A percentile compares a stretch with the other conserved stretches of the same genome.
Conservation (phyloP, 78 protist genomes). For the Dictyostelium discoideum region dicty_2.7 NC_007089.4:997001-997500, state of each 20-base stretch:
- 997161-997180: slow-evolving; percentile 77
- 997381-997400: slow-evolving; percentile 49
- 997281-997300: slow-evolving; percentile 49
- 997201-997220: slow-evolving; percentile 73
- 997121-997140: slow-evolving; percentile 60
- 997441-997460: slow-evolving; percentile 17
- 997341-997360: slow-evolving; percentile 55
- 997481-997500: not conserved
- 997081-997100: slow-evolving; percentile 33
- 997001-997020: slow-evolving; percentile 63
- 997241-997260: slow-evolving; percentile 49
- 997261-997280: slow-evolving; percentile 66
- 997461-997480: not conserved
- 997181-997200: slow-evolving; percentile 38
- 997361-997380: not conserved
- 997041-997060: slow-evolving; percentile 21
- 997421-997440: slow-evolving; percentile 32
- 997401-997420: slow-evolving; percentile 27
- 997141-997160: slow-evolving; percentile 68
- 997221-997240: slow-evolving; percentile 75
- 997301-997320: slow-evolving; percentile 26
- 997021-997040: slow-evolving; percentile 79
- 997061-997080: slow-evolving; percentile 11
- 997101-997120: not conserved
- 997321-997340: slow-evolving; percentile 80